Evolutionary conservation across 2,329 filamentous ascomycete species (phyloP).

Genomic region (Fusarium floridanum): DNA sequence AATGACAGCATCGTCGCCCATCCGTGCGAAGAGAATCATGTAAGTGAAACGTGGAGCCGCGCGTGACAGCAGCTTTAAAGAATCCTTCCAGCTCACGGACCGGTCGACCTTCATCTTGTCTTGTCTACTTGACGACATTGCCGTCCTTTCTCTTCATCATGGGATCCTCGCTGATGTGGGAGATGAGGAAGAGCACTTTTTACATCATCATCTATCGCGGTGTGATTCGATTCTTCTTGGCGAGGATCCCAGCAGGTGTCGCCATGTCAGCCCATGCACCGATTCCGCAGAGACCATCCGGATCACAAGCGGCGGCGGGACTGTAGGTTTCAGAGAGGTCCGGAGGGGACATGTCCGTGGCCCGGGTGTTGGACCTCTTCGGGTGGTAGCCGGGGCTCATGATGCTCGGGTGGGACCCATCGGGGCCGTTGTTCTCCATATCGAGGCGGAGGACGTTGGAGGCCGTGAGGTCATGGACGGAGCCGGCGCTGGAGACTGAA

Average conservation of each 20-base stretch:
- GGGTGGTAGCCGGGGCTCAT: slow-evolving; percentile 22
- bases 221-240: slow-evolving; percentile 28
- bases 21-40: slow-evolving; percentile 13
- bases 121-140: slow-evolving; percentile 3
- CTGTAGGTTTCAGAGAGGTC: slow-evolving; percentile 22
- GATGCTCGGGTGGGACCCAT: slow-evolving; percentile 13
- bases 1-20: slow-evolving; percentile 8
- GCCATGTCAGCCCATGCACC: slow-evolving; percentile 41
- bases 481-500: slow-evolving; percentile 21
- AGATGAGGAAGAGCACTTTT: neutral
- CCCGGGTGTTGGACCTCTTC: slow-evolving; percentile 13
- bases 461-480: slow-evolving; percentile 21
- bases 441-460: slow-evolving; percentile 25
- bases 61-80: slow-evolving; percentile 10
- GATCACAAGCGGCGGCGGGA: slow-evolving; percentile 12
- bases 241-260: slow-evolving; percentile 19
- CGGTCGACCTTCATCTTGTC: slow-evolving; percentile 10
- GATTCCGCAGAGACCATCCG: slow-evolving; percentile 32
- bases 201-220: slow-evolving; percentile 15
- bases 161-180: slow-evolving; percentile 6
- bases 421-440: slow-evolving; percentile 21
- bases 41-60: slow-evolving; percentile 34
- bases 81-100: slow-evolving; percentile 15
- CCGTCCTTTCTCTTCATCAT: neutral
- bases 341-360: slow-evolving; percentile 25